These are phyloP conservation scores for Colletotrichum destructivum DNA, from an alignment of 2,329 filamentous ascomycete genomes.

Conservation along the genomic window DNA sequence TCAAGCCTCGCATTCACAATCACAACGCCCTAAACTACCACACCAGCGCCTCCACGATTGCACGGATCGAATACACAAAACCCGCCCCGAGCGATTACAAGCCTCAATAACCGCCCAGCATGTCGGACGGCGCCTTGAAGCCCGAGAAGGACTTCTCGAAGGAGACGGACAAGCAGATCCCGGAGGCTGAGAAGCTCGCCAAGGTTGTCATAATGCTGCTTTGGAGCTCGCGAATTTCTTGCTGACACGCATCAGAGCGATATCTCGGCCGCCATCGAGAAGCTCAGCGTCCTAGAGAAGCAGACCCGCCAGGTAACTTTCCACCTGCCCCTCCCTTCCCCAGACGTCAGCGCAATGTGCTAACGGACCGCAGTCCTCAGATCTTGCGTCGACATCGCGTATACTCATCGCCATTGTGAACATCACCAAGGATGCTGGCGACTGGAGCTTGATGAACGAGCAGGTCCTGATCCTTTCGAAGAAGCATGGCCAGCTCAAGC, in stretches of 20 bases:
- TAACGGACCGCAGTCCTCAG: slow-evolving; percentile 79
- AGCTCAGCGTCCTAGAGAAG: slow-evolving; percentile 93
- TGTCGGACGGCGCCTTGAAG: slow-evolving; percentile 89
- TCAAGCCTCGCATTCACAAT: slow-evolving; percentile 27
- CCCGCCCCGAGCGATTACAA: background rate
- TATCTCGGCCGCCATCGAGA: slow-evolving; percentile 90
- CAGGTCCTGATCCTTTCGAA: slow-evolving; percentile 96
- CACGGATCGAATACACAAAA: background rate
- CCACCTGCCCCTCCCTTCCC: slow-evolving; percentile 35
- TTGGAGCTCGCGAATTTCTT: background rate
- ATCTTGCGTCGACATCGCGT: slow-evolving; percentile 94
- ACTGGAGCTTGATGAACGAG: slow-evolving; percentile 97
- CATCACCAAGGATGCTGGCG: slow-evolving; percentile 91
- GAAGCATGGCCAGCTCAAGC: slow-evolving; percentile 99
- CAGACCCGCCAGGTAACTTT: slow-evolving; percentile 89
- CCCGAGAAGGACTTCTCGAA: slow-evolving; percentile 99
- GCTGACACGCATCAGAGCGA: slow-evolving; percentile 69
- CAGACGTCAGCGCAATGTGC: slow-evolving; percentile 45
- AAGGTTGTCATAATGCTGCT: slow-evolving; percentile 69
- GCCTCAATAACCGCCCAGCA: slow-evolving; percentile 59
- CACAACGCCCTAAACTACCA: background rate
- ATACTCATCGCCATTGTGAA: slow-evolving; percentile 91
- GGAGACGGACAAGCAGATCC: slow-evolving; percentile 92
- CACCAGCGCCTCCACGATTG: background rate
- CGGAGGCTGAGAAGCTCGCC: slow-evolving; percentile 90